Conservation (phyloP, 352 stramenopile genomes). For the Saprolegnia parasitica region DNA sequence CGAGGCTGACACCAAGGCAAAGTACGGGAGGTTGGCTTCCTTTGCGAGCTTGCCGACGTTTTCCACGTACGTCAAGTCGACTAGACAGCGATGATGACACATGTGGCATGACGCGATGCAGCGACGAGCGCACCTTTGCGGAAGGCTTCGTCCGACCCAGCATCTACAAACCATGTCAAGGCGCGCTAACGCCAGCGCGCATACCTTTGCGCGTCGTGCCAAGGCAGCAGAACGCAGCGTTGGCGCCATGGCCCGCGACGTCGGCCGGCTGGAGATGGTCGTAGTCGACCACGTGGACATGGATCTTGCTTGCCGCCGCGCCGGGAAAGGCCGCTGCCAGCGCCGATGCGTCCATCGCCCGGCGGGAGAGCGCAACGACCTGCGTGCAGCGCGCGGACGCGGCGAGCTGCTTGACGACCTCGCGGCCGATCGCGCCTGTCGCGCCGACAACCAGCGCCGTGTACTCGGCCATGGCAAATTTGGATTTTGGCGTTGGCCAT, state of each 20-base stretch:
- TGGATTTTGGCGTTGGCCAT: background rate
- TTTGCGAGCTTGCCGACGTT: slow-evolving; percentile 55
- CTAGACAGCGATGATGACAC: slow-evolving; percentile 31
- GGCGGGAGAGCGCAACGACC: slow-evolving; percentile 54
- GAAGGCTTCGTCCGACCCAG: slow-evolving; percentile 60
- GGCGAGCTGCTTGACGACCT: slow-evolving; percentile 65
- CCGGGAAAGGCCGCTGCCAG: slow-evolving; percentile 40
- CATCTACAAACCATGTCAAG: slow-evolving; percentile 31
- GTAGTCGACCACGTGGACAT: slow-evolving; percentile 21
- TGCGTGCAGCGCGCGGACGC: slow-evolving; percentile 47
- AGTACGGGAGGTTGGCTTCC: slow-evolving; percentile 44
- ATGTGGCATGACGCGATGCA: slow-evolving; percentile 17
- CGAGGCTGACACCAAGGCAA: slow-evolving; percentile 56
- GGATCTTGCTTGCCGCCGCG: background rate
- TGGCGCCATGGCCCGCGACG: slow-evolving; percentile 41
- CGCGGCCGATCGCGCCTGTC: slow-evolving; percentile 65
- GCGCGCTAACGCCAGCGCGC: background rate
- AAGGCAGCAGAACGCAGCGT: slow-evolving; percentile 65
- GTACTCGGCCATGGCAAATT: slow-evolving; percentile 26
- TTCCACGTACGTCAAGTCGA: slow-evolving; percentile 65
- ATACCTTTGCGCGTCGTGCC: slow-evolving; percentile 62
- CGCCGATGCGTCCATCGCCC: slow-evolving; percentile 44
- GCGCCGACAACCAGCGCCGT: slow-evolving; percentile 56
- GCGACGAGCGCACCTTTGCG: slow-evolving; percentile 46
- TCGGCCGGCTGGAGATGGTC: slow-evolving; percentile 22